Evolutionary conservation across 768 basidiomycete genomes (phyloP), one percentile per base, ranked within the genome.

Genomic region (Cystofilobasidium macerans): DNA sequence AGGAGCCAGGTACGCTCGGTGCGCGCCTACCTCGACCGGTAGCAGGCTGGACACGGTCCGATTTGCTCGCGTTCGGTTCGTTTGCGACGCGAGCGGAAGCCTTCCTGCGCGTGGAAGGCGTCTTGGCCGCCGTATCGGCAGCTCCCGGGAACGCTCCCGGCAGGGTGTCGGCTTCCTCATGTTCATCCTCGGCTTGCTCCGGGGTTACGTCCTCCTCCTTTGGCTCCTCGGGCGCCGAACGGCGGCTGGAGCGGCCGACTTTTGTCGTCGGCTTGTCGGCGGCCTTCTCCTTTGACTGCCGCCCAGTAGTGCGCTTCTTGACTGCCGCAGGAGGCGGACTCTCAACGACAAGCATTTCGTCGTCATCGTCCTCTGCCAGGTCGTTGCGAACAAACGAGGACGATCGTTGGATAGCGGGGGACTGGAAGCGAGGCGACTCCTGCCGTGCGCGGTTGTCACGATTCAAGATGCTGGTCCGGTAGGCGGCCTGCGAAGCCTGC

Each of bases 401-500:
- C 22, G 51, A 7, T 30, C 51, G n/a, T n/a, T n/a, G 51, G 26
- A 9, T 28, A 30, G 28, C 28, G 28, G 30, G 9, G 28, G 26
- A 16, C 16, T 54, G 51, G 51, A 20, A 54, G 28, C 51, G 26
- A 4, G 51, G 30, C 3, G 51, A 32, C 51, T 54, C 51, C 51
- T 54, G 51, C 28, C 51, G 26, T 30, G 51, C 51, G 26, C 51
- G 51, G 28, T 54, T 26, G 30, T 54, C 51, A 11, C 51, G 26
- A 20, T 18, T 18, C 5, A 54, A 8, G 9, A 54, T 11, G 51
- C 51, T 32, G 5, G 51, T 30, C 6, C 51, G 51, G 51, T 30
- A 54, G 7, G 51, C 51, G 30, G 51, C 26, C 51, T 54, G 51
- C 51, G 51, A 54, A 1, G 30, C 51, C 51, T 54, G 51, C 51